These are phyloP conservation scores for Leccinum pallidistipes DNA, from an alignment of 1,284 basidiomycete species.

Conservation along the genomic window DNA sequence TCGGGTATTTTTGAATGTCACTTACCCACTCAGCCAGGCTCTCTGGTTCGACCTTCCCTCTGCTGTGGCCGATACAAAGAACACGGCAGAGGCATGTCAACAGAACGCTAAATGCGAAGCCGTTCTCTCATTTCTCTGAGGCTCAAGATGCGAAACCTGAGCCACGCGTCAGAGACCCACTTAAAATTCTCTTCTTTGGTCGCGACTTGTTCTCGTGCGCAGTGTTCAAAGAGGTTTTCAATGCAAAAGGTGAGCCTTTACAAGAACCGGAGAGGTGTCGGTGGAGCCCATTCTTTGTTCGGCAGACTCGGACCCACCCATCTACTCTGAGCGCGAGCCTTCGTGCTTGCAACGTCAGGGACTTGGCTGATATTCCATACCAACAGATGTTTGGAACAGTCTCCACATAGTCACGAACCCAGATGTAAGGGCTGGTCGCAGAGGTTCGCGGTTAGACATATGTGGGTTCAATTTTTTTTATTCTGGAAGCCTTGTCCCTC, in stretches of 20 bases:
- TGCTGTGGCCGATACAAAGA: background rate
- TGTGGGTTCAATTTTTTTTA: conserved; percentile 22
- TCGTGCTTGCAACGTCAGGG: background rate
- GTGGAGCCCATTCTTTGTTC: background rate
- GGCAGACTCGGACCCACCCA: background rate
- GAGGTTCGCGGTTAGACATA: conserved; percentile 30
- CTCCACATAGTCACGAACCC: conserved; percentile 47
- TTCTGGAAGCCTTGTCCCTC: conserved; percentile 6
- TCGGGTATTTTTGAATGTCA: background rate
- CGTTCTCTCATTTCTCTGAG: background rate
- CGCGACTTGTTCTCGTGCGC: conserved; percentile 58
- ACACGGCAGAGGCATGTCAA: background rate
- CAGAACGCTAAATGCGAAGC: background rate
- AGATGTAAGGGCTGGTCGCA: conserved; percentile 39
- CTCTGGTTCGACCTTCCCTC: background rate
- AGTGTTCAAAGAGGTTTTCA: conserved; percentile 44
- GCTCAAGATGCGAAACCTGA: background rate
- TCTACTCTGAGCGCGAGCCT: background rate
- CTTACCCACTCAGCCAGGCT: background rate
- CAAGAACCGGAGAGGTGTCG: background rate
- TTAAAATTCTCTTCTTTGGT: conserved; percentile 54
- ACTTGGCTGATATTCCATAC: conserved; percentile 11
- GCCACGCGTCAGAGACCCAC: conserved; percentile 27
- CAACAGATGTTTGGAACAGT: conserved; percentile 30
- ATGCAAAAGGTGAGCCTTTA: conserved; percentile 38